Conservation (phyloP, 441 rosid species). For the Corymbia calophylla region DNA sequence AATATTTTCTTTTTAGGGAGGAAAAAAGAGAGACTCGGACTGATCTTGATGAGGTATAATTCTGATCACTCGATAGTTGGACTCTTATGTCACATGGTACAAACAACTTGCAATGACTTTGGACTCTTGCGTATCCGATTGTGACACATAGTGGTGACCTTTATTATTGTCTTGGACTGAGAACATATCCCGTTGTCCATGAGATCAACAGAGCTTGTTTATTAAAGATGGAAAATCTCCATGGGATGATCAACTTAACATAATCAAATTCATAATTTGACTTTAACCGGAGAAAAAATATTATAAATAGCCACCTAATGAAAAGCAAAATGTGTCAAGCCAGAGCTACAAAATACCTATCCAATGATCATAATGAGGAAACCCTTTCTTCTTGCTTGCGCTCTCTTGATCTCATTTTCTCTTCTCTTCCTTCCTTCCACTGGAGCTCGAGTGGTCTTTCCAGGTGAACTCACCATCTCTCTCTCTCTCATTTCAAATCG, state of each 20-base stretch:
- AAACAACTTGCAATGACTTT: background rate
- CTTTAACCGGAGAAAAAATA: background rate
- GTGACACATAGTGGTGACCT: too few species aligned
- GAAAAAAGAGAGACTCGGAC: background rate
- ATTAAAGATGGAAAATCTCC: background rate
- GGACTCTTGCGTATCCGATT: background rate
- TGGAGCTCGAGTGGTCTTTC: background rate
- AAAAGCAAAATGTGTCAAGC: background rate
- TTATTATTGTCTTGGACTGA: rapidly evolving
- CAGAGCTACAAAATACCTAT: background rate
- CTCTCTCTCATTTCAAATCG: background rate
- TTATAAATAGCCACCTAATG: background rate
- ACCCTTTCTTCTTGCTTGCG: background rate
- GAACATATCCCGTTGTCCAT: background rate
- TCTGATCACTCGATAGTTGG: background rate
- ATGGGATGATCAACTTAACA: background rate
- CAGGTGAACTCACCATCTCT: background rate
- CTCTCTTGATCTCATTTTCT: background rate
- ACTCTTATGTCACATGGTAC: background rate
- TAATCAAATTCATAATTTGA: background rate
- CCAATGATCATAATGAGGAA: background rate
- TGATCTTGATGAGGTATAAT: too few species aligned
- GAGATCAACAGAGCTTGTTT: background rate
- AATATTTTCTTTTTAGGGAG: too few species aligned
- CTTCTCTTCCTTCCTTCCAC: background rate